These are phyloP conservation scores for Amanita phalloides DNA, from an alignment of 768 basidiomycete species.

Conservation along the genomic window DNA sequence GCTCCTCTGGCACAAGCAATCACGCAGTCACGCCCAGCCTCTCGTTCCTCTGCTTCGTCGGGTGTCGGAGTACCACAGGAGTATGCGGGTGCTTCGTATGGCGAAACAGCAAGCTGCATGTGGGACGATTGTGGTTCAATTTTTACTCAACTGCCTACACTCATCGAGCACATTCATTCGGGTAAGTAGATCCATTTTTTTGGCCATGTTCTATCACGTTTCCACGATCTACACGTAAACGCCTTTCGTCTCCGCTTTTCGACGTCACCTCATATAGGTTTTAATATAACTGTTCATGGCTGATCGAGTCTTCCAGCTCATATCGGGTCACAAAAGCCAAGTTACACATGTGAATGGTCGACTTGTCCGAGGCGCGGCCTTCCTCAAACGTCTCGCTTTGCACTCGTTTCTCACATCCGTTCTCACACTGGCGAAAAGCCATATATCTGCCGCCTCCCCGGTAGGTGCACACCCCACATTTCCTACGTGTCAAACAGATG, in stretches of 20 bases:
- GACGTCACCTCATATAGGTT: neutral
- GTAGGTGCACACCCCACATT: slow-evolving; percentile 28
- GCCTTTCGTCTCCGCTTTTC: neutral
- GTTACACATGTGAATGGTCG: slow-evolving; percentile 85
- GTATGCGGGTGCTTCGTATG: slow-evolving; percentile 16
- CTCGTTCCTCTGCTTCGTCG: slow-evolving; percentile 30
- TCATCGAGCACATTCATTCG: slow-evolving; percentile 77
- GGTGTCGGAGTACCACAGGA: slow-evolving; percentile 9
- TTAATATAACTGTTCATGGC: neutral
- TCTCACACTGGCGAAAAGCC: slow-evolving; percentile 95
- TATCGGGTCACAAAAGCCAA: slow-evolving; percentile 75
- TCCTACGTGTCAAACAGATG: slow-evolving; percentile 3
- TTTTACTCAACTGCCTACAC: slow-evolving; percentile 61
- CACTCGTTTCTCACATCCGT: slow-evolving; percentile 82
- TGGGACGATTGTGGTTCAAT: slow-evolving; percentile 76
- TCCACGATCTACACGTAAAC: neutral
- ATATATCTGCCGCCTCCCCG: slow-evolving; percentile 72
- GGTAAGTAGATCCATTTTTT: slow-evolving; percentile 35
- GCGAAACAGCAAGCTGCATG: slow-evolving; percentile 63
- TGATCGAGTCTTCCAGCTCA: slow-evolving; percentile 38
- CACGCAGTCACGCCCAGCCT: slow-evolving; percentile 12
- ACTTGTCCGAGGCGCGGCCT: slow-evolving; percentile 73
- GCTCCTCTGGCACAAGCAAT: slow-evolving; percentile 1
- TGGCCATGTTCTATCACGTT: neutral
- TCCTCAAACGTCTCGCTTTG: slow-evolving; percentile 81